These are phyloP conservation scores for Penicillium subrubescens DNA, from an alignment of 495 filamentous ascomycete genomes.

Conservation along the genomic window DNA sequence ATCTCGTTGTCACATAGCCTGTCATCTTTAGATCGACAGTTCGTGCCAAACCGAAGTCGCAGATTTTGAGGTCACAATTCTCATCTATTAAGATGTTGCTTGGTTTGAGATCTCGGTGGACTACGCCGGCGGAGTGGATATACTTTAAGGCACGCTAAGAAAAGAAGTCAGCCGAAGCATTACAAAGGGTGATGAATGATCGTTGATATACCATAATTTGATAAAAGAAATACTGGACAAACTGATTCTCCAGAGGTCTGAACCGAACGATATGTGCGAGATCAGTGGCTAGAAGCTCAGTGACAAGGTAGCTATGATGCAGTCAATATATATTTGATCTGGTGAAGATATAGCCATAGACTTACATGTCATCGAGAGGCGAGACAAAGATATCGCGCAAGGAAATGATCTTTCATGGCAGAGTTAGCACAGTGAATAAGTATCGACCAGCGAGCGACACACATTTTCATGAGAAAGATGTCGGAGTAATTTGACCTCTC, in stretches of 20 bases:
- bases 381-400: conserved; percentile 1
- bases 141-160: conserved; percentile 93
- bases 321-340: neutral
- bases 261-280: conserved; percentile 94
- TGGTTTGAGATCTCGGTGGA: conserved; percentile 95
- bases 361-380: neutral
- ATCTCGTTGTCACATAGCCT: conserved; percentile 96
- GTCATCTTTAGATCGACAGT: conserved; percentile 99
- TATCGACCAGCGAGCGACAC: neutral
- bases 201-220: conserved; percentile 77
- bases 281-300: conserved; percentile 94
- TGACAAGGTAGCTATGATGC: conserved; percentile 85
- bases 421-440: neutral
- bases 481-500: neutral
- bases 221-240: conserved; percentile 99
- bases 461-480: conserved; percentile 1
- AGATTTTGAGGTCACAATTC: conserved; percentile 99
- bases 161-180: conserved; percentile 30
- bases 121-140: conserved; percentile 96
- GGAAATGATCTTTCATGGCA: neutral
- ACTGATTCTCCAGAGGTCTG: conserved; percentile 95
- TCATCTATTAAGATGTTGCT: conserved; percentile 99
- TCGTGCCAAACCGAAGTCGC: conserved; percentile 94
- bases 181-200: neutral
- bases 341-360: neutral